Conservation (phyloP, 2,329 filamentous ascomycete species). For the Periconia digitata region DNA sequence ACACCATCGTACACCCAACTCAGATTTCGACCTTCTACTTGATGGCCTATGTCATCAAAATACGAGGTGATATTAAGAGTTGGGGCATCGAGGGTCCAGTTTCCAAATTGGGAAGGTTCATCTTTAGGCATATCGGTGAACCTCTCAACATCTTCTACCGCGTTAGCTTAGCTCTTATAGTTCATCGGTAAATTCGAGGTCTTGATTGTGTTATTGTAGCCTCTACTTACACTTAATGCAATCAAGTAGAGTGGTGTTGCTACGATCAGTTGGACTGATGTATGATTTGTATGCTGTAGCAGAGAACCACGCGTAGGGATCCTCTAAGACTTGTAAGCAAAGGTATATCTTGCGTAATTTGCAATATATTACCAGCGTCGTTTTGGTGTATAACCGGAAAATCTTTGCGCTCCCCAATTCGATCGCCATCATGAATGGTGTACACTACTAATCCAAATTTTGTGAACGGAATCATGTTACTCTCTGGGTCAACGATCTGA, state of each 20-base stretch:
- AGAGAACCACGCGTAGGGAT: too few species aligned
- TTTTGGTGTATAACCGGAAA: neutral
- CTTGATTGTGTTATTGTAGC: too few species aligned
- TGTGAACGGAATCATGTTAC: neutral
- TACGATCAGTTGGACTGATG: too few species aligned
- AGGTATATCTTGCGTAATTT: neutral
- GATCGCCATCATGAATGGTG: neutral
- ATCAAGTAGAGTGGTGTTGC: too few species aligned
- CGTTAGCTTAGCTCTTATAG: too few species aligned
- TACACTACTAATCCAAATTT: neutral
- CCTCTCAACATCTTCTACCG: too few species aligned
- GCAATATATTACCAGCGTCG: neutral
- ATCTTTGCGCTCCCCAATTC: neutral
- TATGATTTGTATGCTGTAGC: too few species aligned
- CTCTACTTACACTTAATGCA: neutral
- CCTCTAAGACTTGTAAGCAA: too few species aligned
- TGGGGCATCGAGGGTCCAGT: too few species aligned
- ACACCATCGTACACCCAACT: neutral
- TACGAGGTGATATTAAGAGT: neutral
- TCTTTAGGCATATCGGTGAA: too few species aligned
- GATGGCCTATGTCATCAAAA: neutral
- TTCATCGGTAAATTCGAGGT: too few species aligned
- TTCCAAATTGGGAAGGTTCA: too few species aligned
- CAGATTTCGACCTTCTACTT: neutral
- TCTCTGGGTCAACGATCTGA: slow-evolving; percentile 3